These are phyloP conservation scores for Fusarium sp. DNA, from an alignment of 2,329 filamentous ascomycete genomes.

Conservation along the genomic window DNA sequence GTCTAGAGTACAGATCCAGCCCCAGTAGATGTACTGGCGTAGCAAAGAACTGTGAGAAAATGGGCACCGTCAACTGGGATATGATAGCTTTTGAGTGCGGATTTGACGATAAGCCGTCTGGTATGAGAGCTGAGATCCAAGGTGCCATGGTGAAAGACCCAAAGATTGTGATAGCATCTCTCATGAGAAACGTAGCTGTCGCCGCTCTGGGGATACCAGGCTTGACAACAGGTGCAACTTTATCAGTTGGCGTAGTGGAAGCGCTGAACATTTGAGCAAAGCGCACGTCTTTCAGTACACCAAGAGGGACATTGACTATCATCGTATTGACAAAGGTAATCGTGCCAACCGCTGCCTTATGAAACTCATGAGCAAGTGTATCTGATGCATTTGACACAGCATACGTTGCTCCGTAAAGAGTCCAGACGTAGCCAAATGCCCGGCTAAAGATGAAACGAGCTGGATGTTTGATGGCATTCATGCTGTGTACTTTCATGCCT, in stretches of 20 bases:
- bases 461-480: constrained; percentile 37
- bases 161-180: constrained; percentile 51
- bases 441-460: constrained; percentile 42
- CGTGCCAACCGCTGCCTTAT: constrained; percentile 42
- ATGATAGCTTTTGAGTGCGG: constrained; percentile 46
- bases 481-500: constrained; percentile 30
- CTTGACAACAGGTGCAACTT: constrained; percentile 13
- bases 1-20: constrained; percentile 39
- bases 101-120: constrained; percentile 42
- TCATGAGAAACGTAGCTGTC: constrained; percentile 45
- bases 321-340: constrained; percentile 48
- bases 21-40: constrained; percentile 50
- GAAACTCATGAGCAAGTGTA: constrained; percentile 43
- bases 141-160: constrained; percentile 50
- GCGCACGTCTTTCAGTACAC: constrained; percentile 50
- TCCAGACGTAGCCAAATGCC: constrained; percentile 48
- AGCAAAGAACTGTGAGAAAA: constrained; percentile 48
- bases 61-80: constrained; percentile 48
- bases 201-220: constrained; percentile 41
- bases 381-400: constrained; percentile 47
- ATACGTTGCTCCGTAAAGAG: constrained; percentile 49
- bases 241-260: not conserved
- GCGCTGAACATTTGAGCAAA: constrained; percentile 49
- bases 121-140: constrained; percentile 43
- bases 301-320: constrained; percentile 50